Base-by-base conservation (phyloP, 768 basidiomycete genomes). In the Kwoniella bestiolae region DNA sequence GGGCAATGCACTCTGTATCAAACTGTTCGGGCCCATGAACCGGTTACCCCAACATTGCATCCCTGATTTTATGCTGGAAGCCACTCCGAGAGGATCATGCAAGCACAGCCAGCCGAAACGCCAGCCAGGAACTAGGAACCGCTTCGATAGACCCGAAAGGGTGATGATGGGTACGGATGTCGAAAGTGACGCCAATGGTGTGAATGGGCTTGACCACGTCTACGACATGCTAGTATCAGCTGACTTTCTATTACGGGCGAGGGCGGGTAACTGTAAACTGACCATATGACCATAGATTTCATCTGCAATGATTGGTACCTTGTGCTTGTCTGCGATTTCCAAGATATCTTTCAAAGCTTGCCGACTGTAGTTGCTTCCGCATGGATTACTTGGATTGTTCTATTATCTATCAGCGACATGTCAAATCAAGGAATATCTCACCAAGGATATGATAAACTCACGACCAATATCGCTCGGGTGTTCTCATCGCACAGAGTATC, bases 71-170 rank as follows among this genome's bases (percentile, higher is more conserved):
- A 81, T 65, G 0, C 71, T 69, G 5, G 32, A 45, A 11, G 80
- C 77, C 2, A 81, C 72, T 18, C 70, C 63, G 5, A 75, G 66
- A 2, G 81, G 81, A 65, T 82, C 82, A 67, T 82, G 80, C 0
- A 81, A 53, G 12, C 70, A 67, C 31, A 80, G 63, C 81, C 81
- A 82, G 5, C 82, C 82, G 57, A 78, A 72, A 23, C 82, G 69
- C 80, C 79, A 81, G 2, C 82, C 81, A 1, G 82, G 82, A 0
- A 81, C 67, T 18, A 82, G 69, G 76, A 81, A 82, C 3, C 82
- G 70, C 67, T 82, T 82, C 18, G 81, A 82, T 6, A 82, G 70
- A n/a, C 80, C 82, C 5, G 78, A 78, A 31, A 81, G 68, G 31
- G 79, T 79, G 49, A 82, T 56, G 50, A 79, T 72, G 9, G 82